Percentiles rank a stretch among this genome's conserved stretches.
Evolutionary conservation across 1,139 yeast species (phyloP).

Genomic region (Taiozyma sp.): DNA sequence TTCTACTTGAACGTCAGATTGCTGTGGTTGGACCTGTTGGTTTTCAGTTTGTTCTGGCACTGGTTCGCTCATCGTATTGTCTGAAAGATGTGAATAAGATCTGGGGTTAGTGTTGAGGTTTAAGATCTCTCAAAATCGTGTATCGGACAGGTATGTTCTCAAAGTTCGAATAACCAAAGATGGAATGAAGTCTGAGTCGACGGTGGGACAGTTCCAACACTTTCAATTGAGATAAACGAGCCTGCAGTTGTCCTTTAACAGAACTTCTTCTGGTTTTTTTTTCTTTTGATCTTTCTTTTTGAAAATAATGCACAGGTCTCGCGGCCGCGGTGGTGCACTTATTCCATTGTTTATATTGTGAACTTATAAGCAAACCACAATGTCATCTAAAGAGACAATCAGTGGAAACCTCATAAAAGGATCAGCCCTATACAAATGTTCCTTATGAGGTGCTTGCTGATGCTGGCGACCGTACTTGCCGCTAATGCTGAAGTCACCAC

Average conservation of each 20-base stretch:
- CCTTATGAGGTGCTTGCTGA: neutral
- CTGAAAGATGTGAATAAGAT: neutral
- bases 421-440: neutral
- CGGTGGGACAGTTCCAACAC: neutral
- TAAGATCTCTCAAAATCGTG: neutral
- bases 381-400: neutral
- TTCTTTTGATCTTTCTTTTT: neutral
- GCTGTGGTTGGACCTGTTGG: slow-evolving; percentile 3
- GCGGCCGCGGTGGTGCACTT: neutral
- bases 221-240: neutral
- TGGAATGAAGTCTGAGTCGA: neutral
- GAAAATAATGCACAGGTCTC: neutral
- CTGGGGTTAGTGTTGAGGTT: neutral
- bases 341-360: neutral
- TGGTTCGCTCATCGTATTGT: slow-evolving; percentile 21
- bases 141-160: neutral
- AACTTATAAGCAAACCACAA: neutral
- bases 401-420: neutral
- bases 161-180: neutral
- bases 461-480: neutral
- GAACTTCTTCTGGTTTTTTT: neutral
- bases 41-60: slow-evolving; percentile 19
- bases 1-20: neutral
- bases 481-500: slow-evolving; percentile 10
- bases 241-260: too few species aligned